Evolutionary conservation across 352 stramenopile genomes (phyloP), one percentile per base, ranked within the genome.

Genomic region (Aphanomyces astaci): DNA sequence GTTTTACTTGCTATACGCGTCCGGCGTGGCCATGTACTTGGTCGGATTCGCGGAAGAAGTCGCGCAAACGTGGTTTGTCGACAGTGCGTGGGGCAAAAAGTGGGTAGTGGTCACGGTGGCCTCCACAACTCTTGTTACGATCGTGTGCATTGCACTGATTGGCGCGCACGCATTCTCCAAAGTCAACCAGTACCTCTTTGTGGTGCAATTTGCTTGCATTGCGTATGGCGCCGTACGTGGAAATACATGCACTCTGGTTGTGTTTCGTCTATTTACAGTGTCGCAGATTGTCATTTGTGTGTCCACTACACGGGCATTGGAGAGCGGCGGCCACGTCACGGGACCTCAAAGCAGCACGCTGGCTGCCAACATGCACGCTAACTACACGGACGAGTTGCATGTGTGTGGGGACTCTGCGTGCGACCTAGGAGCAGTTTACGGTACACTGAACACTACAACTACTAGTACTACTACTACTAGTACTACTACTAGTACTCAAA

Each of bases 1-100:
- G 31, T 98, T 96, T 71, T 98, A 96, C 72, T 81, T 96, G 63
- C 69, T 87, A 10, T 87, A 92, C 31, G 76, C 80, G 0, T 78
- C 91, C 3, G 84, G 79, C 1, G 76, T 89, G 19, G 76, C 81
- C 3, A 84, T 93, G 80, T 93, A 92, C 59, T 70, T 94, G 9
- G 81, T 93, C 22, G 86, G 86, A 0, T 92, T 94, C 45, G 86
- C 81, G 0, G 84, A 92, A 70, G 78, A 86, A 46, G 72, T 84
- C 2, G 76, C 86, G 66, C 78, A 81, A 43, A 83, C 77, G 33
- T 84, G 79, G 74, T 75, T 86, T 53, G 65, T 74, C 17, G 46
- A 83, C 52, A 70, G 77, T 3, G 17, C 22, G 2, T 66, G 84
- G n/a, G 68, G 67, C 7, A 77, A 81, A 39, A 75, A 77, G n/a